Evolutionary conservation across 768 basidiomycete species (phyloP).

Genomic region (Mycena rebaudengoi): DNA sequence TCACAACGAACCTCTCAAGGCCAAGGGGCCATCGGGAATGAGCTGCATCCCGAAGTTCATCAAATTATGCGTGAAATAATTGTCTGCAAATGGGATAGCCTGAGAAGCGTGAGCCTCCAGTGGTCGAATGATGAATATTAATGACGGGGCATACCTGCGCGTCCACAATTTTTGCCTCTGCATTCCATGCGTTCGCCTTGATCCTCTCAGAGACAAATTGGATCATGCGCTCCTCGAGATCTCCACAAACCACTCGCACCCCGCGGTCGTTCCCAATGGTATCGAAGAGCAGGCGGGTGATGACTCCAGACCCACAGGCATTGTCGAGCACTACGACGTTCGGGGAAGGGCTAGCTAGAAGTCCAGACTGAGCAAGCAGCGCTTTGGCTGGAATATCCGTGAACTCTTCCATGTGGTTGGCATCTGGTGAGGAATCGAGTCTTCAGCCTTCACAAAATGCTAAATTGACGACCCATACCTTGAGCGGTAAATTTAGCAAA

Average conservation of each 20-base stretch:
- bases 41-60: conserved; percentile 21
- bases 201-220: conserved; percentile 3
- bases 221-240: conserved; percentile 15
- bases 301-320: conserved; percentile 10
- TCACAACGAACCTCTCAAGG: conserved; percentile 1
- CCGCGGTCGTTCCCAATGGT: neutral
- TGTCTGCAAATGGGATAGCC: conserved; percentile 13
- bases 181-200: conserved; percentile 15
- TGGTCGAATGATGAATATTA: no score
- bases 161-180: conserved; percentile 9
- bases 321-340: conserved; percentile 16
- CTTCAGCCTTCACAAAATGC: no score
- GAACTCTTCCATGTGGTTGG: conserved; percentile 18
- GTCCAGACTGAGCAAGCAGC: neutral
- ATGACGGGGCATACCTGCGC: conserved; percentile 22
- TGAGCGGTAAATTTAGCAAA: no score
- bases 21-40: conserved; percentile 10
- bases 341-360: conserved; percentile 12
- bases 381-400: conserved; percentile 10
- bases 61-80: conserved; percentile 19
- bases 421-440: no score
- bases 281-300: conserved; percentile 4
- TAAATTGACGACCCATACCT: no score
- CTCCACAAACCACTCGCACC: conserved; percentile 4
- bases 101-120: no score